phyloP scores from a whole-genome alignment of 2,329 filamentous ascomycete species.

The Xylariaceae sp. region DNA sequence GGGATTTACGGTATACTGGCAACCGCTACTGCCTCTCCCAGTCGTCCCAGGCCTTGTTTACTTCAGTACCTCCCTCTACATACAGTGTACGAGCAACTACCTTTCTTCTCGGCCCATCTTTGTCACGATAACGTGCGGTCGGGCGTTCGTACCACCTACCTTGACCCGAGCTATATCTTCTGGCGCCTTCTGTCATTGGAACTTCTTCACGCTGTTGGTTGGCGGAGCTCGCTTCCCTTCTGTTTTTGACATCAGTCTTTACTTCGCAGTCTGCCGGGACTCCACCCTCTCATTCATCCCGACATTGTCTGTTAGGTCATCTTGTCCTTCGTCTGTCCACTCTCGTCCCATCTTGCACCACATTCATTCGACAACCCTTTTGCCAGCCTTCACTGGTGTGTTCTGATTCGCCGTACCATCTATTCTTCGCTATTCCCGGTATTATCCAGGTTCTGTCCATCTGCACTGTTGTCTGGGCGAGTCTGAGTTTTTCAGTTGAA shows the following conservation, averaged over 20 bases:
- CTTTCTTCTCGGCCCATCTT: no score
- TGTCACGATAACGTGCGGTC: no score
- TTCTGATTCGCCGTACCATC: slow-evolving; percentile 23
- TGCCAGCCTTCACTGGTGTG: slow-evolving; percentile 8
- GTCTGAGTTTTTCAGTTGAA: no score
- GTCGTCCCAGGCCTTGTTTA: no score
- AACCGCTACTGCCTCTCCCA: slow-evolving; percentile 6
- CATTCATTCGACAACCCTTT: slow-evolving; percentile 12
- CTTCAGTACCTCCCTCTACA: no score
- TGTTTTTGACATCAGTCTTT: no score
- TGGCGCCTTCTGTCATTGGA: slow-evolving; percentile 12
- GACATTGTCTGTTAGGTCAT: slow-evolving; percentile 6
- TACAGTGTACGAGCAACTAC: no score
- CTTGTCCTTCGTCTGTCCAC: slow-evolving; percentile 4
- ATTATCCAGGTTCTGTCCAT: slow-evolving; percentile 29
- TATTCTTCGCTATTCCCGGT: slow-evolving; percentile 28
- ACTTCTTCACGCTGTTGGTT: slow-evolving; percentile 4
- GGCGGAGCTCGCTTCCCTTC: slow-evolving; percentile 12
- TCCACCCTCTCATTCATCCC: slow-evolving; percentile 8
- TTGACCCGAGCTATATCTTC: not conserved
- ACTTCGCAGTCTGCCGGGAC: slow-evolving; percentile 1
- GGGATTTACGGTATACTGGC: slow-evolving; percentile 6
- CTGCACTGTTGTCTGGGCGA: slow-evolving; percentile 24
- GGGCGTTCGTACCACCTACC: slow-evolving; percentile 5
- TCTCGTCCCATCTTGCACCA: slow-evolving; percentile 7